Base-by-base conservation (phyloP, 2,329 filamentous ascomycete genomes). In the Microdochium nivale region DNA sequence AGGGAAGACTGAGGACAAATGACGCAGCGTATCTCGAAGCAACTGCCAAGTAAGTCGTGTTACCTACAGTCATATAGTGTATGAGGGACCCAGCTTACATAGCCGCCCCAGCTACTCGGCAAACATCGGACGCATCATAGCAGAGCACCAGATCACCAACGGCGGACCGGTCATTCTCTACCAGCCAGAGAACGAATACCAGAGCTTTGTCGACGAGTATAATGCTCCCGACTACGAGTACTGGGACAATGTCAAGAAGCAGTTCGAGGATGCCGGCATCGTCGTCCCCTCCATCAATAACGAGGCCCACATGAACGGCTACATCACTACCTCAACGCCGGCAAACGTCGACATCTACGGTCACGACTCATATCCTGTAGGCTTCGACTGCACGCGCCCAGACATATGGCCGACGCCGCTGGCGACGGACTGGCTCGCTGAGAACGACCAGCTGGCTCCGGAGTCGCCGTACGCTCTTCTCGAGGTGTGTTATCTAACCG, bases 141-240 rank as follows among this genome's bases (percentile, higher is more conserved):
- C 88, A 3, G 80, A 83, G 51, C 83, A 80, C 0, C 88, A 94
- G 60, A 91, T 95, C 60, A 92, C 87, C 1, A 88, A 91, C 50
- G 88, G 87, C 0, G 89, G 89, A 0, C 88, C 88, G 0, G 77
- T 95, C 8, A 88, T 95, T 54, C 70, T 92, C 1, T 77, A 87
- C 44, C 89, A 95, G 63, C 84, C 87, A 0, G 89, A 95, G 65
- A 95, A 94, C 56, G 89, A 94, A 64, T 91, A 92, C 30, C 27
- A 30, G 11, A 30, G 27, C 27, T 67, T 71, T 19, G 74, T 73
- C 1, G 67, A 70, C 16, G 68, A 67, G 3, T 70, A 70, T 2
- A 69, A 68, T 0, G 88, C 86, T 56, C 85, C 85, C 0, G 82
- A 89, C 59, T 73, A 76, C 0, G 72, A 76, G 0, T 94, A 91